Evolutionary conservation across 495 filamentous ascomycete species (phyloP).

Genomic region (Cercophora samala): DNA sequence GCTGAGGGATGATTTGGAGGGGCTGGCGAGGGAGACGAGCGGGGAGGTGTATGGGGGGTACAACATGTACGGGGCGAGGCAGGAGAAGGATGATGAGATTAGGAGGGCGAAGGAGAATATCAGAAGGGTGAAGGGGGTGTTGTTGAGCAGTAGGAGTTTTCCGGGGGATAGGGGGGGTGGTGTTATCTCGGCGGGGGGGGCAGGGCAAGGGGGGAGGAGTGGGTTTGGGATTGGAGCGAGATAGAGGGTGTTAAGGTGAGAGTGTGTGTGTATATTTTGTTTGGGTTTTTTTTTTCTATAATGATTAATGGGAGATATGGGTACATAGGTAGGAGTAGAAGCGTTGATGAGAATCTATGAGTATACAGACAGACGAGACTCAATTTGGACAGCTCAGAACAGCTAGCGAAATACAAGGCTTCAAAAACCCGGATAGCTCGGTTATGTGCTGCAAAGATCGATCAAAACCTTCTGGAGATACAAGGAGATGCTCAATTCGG

Average conservation of each 20-base stretch:
- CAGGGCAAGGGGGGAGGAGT: too few species aligned
- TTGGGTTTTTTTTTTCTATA: background rate
- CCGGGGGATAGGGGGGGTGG: slow-evolving; percentile 28
- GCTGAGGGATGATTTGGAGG: slow-evolving; percentile 47
- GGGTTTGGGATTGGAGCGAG: background rate
- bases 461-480: background rate
- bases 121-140: slow-evolving; percentile 84
- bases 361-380: background rate
- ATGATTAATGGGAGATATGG: background rate
- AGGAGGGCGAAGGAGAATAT: slow-evolving; percentile 78
- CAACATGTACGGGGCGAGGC: slow-evolving; percentile 43
- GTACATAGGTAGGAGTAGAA: background rate
- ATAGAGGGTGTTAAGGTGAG: background rate
- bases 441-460: background rate
- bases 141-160: slow-evolving; percentile 74
- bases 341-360: background rate
- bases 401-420: background rate
- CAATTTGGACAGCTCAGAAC: background rate
- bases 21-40: slow-evolving; percentile 36
- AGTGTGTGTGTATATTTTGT: background rate
- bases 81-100: slow-evolving; percentile 69
- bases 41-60: slow-evolving; percentile 21
- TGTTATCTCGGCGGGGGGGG: background rate
- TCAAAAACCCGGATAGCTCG: background rate
- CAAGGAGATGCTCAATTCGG: background rate